These are phyloP conservation scores for Schwanniomyces polymorphus DNA, from an alignment of 805 yeast genomes.

Conservation along the genomic window DNA sequence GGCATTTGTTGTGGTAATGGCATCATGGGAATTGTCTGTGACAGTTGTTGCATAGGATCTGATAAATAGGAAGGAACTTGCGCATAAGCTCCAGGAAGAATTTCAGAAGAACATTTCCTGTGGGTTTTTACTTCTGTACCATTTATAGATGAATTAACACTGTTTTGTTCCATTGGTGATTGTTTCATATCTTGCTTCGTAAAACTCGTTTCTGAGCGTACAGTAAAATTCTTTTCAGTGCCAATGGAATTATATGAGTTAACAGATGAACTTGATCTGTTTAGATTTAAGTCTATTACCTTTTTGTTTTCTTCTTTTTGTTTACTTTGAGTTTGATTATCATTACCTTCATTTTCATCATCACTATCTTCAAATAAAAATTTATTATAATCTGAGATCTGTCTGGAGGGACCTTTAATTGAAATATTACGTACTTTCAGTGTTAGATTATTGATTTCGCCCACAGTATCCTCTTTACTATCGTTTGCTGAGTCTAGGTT, in stretches of 20 bases:
- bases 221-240: constrained; percentile 25
- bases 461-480: not conserved
- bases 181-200: not conserved
- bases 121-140: not conserved
- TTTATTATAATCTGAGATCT: constrained; percentile 27
- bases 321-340: not conserved
- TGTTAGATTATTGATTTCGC: not conserved
- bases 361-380: constrained; percentile 19
- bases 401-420: constrained; percentile 8
- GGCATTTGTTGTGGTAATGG: not conserved
- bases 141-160: not conserved
- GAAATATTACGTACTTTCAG: not conserved
- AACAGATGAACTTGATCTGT: constrained; percentile 9
- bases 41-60: not conserved
- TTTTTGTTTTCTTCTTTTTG: not conserved
- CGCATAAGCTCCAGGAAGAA: not conserved
- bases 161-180: not conserved
- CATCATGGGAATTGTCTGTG: not conserved
- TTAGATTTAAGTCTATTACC: constrained; percentile 1
- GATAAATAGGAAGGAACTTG: not conserved
- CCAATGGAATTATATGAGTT: constrained; percentile 30
- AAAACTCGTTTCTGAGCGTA: constrained; percentile 9
- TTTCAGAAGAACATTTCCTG: not conserved
- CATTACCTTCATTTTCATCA: not conserved
- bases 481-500: constrained; percentile 6